Percentiles rank a stretch among this genome's conserved stretches.
phyloP scores from a whole-genome alignment of 176 grass and related monocot genomes.

The Otatea glauca region DNA sequence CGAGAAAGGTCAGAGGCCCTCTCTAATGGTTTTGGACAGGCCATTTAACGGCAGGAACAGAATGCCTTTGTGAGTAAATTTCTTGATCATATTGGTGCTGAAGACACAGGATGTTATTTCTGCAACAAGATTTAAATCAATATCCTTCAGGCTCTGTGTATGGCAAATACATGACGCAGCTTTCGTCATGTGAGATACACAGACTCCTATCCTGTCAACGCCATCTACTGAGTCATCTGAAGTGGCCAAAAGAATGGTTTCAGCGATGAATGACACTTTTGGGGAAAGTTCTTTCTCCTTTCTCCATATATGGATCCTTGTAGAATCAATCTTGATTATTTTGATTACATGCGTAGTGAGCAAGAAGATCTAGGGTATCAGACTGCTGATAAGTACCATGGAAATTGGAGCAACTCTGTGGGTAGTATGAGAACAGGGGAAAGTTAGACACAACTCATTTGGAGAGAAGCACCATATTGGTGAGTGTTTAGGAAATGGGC shows the following conservation, averaged over 20 bases:
- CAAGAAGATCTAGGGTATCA: constrained; percentile 43
- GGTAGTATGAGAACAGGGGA: neutral
- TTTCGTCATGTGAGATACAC: constrained; percentile 49
- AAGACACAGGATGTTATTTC: constrained; percentile 33
- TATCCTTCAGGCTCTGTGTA: constrained; percentile 48
- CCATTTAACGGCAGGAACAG: constrained; percentile 33
- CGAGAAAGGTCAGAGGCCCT: constrained; percentile 37
- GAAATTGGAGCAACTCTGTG: constrained; percentile 6
- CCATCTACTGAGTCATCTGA: constrained; percentile 41
- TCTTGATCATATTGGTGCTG: constrained; percentile 27
- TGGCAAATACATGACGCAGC: constrained; percentile 55
- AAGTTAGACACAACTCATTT: neutral
- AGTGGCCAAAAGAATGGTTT: constrained; percentile 24
- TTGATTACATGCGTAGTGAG: constrained; percentile 54
- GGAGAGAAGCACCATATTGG: constrained; percentile 9
- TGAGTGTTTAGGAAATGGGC: constrained; percentile 25
- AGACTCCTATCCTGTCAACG: constrained; percentile 9
- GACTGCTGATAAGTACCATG: constrained; percentile 34
- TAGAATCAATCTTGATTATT: constrained; percentile 67
- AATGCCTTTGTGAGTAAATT: constrained; percentile 35
- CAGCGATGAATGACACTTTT: constrained; percentile 29
- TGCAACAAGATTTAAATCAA: constrained; percentile 18
- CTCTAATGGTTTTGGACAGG: constrained; percentile 52
- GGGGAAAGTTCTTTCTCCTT: constrained; percentile 47
- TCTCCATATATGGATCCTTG: constrained; percentile 57